Conservation (phyloP, 805 yeast genomes). For the Brettanomyces naardenensis region DNA sequence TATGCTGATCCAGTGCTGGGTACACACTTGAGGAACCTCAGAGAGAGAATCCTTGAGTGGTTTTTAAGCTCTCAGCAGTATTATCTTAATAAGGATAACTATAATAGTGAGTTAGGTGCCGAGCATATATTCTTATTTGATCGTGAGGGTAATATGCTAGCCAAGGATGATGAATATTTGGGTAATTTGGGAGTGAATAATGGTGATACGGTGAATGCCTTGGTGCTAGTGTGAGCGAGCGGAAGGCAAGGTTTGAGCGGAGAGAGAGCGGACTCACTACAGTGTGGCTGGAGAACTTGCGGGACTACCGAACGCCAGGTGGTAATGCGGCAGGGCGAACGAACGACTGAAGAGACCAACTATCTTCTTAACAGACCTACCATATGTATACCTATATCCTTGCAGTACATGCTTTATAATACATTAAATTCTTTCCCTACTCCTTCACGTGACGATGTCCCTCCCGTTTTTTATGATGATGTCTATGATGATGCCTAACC, state of each 20-base stretch:
- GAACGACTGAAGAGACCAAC: too few species aligned
- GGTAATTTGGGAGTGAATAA: slow-evolving; percentile 48
- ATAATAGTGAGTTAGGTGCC: slow-evolving; percentile 8
- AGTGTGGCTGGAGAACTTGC: too few species aligned
- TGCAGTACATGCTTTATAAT: too few species aligned
- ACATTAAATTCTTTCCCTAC: too few species aligned
- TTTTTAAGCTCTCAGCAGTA: slow-evolving; percentile 38
- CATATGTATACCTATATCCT: too few species aligned
- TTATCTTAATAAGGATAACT: slow-evolving; percentile 9
- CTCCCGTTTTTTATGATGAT: too few species aligned
- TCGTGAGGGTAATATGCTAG: slow-evolving; percentile 18
- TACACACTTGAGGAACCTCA: slow-evolving; percentile 54
- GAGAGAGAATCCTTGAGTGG: slow-evolving; percentile 47
- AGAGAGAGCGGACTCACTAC: too few species aligned
- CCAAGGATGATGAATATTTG: slow-evolving; percentile 38
- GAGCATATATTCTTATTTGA: slow-evolving; percentile 31
- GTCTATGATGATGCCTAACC: slow-evolving; percentile 4
- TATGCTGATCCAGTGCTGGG: slow-evolving; percentile 68
- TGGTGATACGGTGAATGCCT: slow-evolving; percentile 32
- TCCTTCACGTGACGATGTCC: too few species aligned
- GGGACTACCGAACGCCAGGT: too few species aligned
- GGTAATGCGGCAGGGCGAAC: not conserved
- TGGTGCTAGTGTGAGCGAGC: too few species aligned
- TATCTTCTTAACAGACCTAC: too few species aligned
- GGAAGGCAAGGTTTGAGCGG: too few species aligned